phyloP scores from a whole-genome alignment of 306 rosid genomes.

The Geum urbanum region DNA sequence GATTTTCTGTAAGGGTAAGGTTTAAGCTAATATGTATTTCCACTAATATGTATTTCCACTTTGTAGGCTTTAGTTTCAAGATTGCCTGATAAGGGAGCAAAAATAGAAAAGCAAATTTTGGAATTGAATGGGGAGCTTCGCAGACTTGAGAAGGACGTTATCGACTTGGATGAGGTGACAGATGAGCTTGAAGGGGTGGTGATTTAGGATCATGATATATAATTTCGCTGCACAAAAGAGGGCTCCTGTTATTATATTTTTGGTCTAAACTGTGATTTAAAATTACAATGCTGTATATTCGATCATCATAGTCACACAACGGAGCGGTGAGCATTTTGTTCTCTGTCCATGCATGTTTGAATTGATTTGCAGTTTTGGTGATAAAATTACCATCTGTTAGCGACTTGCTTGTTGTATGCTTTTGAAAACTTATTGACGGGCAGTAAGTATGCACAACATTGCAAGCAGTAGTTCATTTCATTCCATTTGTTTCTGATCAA shows the following conservation, averaged over 20 bases:
- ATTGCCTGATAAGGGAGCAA: conserved; percentile 77
- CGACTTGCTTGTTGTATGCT: too few species aligned
- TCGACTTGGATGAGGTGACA: conserved; percentile 56
- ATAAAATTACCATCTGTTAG: too few species aligned
- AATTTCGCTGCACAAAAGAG: not conserved
- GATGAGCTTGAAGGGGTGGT: conserved; percentile 44
- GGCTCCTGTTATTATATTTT: not conserved
- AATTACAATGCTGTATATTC: not conserved
- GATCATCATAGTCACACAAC: not conserved
- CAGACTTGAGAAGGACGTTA: conserved; percentile 28
- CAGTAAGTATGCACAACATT: too few species aligned
- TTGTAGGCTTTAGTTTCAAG: conserved; percentile 60
- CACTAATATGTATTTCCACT: not conserved
- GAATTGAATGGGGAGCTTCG: conserved; percentile 50
- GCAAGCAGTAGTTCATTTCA: too few species aligned
- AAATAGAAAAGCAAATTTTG: conserved; percentile 44
- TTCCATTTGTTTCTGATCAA: too few species aligned
- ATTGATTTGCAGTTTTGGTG: not conserved
- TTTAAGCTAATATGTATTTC: too few species aligned
- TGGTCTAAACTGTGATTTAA: not conserved
- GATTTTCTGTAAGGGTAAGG: not conserved
- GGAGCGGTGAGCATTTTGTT: conserved; percentile 1
- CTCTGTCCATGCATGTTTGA: conserved; percentile 1
- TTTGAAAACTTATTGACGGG: too few species aligned
- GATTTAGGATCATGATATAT: conserved; percentile 37